phyloP scores from a whole-genome alignment of 2,329 filamentous ascomycete species.

The Cercospora zeina region DNA sequence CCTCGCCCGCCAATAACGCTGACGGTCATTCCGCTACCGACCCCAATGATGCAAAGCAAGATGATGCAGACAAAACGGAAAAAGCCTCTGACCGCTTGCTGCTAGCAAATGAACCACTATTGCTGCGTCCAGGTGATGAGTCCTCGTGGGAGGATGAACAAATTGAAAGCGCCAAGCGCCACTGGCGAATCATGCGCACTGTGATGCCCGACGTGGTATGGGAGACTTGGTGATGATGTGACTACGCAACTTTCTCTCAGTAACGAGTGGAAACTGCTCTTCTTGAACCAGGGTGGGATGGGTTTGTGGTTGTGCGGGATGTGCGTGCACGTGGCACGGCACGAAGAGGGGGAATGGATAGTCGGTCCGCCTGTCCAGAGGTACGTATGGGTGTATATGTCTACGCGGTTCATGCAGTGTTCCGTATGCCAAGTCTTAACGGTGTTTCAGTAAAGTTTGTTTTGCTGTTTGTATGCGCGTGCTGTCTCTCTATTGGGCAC shows the following conservation, averaged over 20 bases:
- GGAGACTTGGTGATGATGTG: constrained; percentile 68
- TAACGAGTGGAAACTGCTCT: not conserved
- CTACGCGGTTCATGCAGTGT: constrained; percentile 7
- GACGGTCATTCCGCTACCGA: constrained; percentile 10
- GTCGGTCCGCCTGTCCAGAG: not conserved
- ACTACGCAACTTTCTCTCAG: not conserved
- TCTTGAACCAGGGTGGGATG: not conserved
- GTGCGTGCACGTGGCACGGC: not conserved
- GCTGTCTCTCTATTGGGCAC: not conserved
- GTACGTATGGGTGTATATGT: constrained; percentile 11
- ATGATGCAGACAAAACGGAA: not conserved
- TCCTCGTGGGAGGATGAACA: constrained; percentile 70
- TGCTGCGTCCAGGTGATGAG: constrained; percentile 66
- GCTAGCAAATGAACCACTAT: constrained; percentile 40
- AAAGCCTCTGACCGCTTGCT: not conserved
- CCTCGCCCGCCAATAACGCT: constrained; percentile 29
- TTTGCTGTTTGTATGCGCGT: not conserved
- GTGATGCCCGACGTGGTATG: constrained; percentile 78
- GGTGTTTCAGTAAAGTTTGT: constrained; percentile 4
- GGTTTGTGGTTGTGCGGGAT: not conserved
- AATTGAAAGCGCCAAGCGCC: constrained; percentile 71
- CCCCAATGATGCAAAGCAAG: not conserved
- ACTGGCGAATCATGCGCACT: constrained; percentile 89
- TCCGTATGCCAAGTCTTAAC: not conserved
- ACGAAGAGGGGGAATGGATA: not conserved